Percentiles rank a stretch among this genome's conserved stretches.
Evolutionary conservation across 1,284 basidiomycete genomes (phyloP).

Genomic region (Puccinia triticina): DNA sequence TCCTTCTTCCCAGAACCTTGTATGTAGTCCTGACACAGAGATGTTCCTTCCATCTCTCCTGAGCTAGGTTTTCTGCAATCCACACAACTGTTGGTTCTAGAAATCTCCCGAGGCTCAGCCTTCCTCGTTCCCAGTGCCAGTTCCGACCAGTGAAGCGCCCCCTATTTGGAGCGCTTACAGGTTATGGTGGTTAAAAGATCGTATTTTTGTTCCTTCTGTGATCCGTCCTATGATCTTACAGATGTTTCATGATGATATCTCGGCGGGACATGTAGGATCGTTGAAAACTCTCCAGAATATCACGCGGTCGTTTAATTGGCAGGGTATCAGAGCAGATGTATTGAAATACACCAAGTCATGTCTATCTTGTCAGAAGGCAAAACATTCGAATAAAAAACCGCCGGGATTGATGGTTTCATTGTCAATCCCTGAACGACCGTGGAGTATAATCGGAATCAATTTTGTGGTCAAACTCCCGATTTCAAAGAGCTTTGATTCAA

Average conservation of each 20-base stretch:
- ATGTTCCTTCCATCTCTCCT: too few species aligned
- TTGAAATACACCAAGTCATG: neutral
- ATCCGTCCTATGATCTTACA: neutral
- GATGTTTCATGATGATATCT: neutral
- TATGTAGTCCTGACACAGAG: too few species aligned
- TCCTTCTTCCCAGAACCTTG: too few species aligned
- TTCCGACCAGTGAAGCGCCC: too few species aligned
- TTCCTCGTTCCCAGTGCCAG: too few species aligned
- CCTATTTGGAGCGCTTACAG: neutral
- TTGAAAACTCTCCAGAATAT: too few species aligned
- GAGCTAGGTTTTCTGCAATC: too few species aligned
- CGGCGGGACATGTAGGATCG: neutral
- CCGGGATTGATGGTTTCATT: neutral
- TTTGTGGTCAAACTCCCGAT: too few species aligned
- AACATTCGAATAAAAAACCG: neutral
- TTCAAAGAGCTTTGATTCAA: too few species aligned
- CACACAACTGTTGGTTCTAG: too few species aligned
- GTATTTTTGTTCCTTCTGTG: too few species aligned
- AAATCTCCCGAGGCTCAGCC: too few species aligned
- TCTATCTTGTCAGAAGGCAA: neutral
- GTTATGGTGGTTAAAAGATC: neutral
- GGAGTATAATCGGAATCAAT: neutral
- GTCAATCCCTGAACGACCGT: neutral
- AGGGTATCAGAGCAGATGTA: neutral
- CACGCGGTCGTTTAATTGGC: neutral